Evolutionary conservation across 306 rosid species (phyloP).

Genomic region (Casuarina cunninghamiana): DNA sequence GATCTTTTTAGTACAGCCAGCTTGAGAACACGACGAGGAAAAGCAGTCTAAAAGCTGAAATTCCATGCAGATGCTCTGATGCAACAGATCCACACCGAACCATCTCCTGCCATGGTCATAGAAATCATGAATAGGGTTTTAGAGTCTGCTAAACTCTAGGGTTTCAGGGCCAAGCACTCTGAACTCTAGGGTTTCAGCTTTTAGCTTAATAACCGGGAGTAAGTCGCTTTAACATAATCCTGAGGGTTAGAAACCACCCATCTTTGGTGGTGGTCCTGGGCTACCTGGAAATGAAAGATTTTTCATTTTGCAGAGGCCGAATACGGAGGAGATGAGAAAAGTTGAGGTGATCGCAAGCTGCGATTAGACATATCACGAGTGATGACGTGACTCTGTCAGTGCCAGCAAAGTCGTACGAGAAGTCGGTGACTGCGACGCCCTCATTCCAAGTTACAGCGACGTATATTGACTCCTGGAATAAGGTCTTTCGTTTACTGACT

Average conservation of each 20-base stretch:
- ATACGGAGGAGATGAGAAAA: not conserved
- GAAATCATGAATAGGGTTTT: constrained; percentile 13
- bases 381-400: not conserved
- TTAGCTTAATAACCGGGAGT: too few species aligned
- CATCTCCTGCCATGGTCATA: not conserved
- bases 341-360: not conserved
- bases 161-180: not conserved
- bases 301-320: not conserved
- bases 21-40: not conserved
- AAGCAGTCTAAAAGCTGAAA: not conserved
- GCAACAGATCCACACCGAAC: not conserved
- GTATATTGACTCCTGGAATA: too few species aligned
- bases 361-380: constrained; percentile 26
- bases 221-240: too few species aligned
- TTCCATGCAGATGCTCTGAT: not conserved
- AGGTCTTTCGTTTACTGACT: too few species aligned
- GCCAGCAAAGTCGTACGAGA: not conserved
- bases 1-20: not conserved
- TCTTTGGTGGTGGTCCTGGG: constrained; percentile 17
- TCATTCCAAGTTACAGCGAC: too few species aligned
- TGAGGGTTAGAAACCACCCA: not conserved
- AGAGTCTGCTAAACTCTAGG: not conserved
- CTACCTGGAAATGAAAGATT: constrained; percentile 8
- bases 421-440: too few species aligned
- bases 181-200: too few species aligned